These are phyloP conservation scores for Fraxinus albicans DNA, from an alignment of 305 asterid genomes.

Conservation along the genomic window DNA sequence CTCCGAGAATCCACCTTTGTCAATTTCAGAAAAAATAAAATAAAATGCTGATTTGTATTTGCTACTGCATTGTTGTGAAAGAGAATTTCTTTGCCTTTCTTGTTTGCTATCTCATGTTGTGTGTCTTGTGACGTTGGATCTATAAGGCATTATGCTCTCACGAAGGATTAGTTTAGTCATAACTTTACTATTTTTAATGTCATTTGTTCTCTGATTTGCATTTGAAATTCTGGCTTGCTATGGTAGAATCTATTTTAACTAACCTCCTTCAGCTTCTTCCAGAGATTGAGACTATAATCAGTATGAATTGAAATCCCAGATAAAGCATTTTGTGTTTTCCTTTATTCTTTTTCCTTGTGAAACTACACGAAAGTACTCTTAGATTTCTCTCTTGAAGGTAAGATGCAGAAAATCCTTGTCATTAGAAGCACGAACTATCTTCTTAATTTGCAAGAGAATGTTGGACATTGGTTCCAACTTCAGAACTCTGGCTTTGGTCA, in stretches of 20 bases:
- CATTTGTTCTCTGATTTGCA: neutral
- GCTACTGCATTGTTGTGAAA: slow-evolving; percentile 6
- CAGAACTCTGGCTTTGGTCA: neutral
- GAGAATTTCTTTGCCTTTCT: neutral
- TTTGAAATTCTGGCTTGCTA: neutral
- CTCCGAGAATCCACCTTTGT: neutral
- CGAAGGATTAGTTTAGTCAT: neutral
- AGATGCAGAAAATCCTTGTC: neutral
- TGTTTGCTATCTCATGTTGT: neutral
- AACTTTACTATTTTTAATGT: neutral
- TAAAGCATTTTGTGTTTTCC: neutral
- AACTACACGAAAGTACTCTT: neutral
- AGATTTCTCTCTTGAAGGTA: neutral
- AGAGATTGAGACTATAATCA: slow-evolving; percentile 3
- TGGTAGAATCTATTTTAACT: neutral
- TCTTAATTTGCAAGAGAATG: neutral
- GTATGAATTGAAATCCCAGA: neutral
- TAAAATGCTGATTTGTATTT: neutral
- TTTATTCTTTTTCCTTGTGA: neutral
- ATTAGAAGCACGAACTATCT: neutral
- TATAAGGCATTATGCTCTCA: neutral
- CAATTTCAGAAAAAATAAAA: neutral
- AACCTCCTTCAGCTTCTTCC: neutral
- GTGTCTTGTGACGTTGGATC: neutral
- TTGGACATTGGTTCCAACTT: neutral